These are phyloP conservation scores for Blastomyces emzantsi DNA, from an alignment of 2,329 filamentous ascomycete species.

Conservation along the genomic window DNA sequence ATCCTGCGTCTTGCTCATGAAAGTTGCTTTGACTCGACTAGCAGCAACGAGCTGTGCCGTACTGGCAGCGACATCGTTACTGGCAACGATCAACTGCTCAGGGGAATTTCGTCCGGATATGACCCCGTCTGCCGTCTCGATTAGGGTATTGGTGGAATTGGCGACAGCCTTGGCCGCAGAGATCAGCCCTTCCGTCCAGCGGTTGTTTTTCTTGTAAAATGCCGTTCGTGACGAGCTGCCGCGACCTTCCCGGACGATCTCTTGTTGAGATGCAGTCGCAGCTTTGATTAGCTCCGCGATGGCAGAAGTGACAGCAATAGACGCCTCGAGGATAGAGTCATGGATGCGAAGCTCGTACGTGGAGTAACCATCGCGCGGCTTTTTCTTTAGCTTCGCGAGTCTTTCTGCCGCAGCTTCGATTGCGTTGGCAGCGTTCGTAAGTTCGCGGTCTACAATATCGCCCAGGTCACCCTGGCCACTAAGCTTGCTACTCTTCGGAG, in stretches of 20 bases:
- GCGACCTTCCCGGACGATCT: constrained; percentile 89
- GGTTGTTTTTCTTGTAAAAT: constrained; percentile 99
- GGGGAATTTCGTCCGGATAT: constrained; percentile 85
- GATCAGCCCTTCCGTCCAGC: constrained; percentile 97
- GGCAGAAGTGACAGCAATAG: constrained; percentile 84
- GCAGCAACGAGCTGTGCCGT: constrained; percentile 96
- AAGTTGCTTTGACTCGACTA: constrained; percentile 90
- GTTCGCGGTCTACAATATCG: constrained; percentile 83
- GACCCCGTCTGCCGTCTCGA: constrained; percentile 95
- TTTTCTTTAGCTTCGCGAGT: constrained; percentile 85
- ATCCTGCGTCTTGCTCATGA: constrained; percentile 97
- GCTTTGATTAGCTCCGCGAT: constrained; percentile 94
- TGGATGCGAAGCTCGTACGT: constrained; percentile 96
- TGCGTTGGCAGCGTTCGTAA: constrained; percentile 88
- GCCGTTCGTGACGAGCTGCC: constrained; percentile 80
- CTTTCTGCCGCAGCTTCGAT: constrained; percentile 88
- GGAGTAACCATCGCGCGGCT: constrained; percentile 89
- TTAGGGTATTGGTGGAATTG: constrained; percentile 84
- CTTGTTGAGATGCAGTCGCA: constrained; percentile 83
- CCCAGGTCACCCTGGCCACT: constrained; percentile 74
- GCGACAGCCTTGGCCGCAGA: constrained; percentile 96
- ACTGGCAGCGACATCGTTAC: constrained; percentile 91
- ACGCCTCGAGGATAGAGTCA: constrained; percentile 88
- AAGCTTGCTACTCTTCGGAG: constrained; percentile 77
- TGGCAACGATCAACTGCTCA: constrained; percentile 95